Conservation (phyloP, 306 rosid species). For the Adenanthera pavonina region DNA sequence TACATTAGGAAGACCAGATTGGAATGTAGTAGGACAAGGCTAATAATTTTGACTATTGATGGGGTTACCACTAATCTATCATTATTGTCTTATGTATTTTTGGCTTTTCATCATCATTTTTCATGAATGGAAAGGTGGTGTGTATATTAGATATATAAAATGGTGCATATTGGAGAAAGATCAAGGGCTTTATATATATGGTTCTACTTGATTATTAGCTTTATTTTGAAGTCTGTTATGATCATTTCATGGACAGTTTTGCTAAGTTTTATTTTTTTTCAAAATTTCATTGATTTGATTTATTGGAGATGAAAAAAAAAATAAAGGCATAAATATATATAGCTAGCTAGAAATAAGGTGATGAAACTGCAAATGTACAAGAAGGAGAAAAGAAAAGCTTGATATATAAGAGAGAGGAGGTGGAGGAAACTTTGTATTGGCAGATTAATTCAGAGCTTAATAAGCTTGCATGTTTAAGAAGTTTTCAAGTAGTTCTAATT, state of each 20-base stretch:
- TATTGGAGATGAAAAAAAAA: background rate
- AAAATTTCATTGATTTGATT: background rate
- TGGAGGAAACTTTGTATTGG: conserved; percentile 35
- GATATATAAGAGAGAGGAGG: background rate
- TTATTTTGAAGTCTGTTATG: conserved; percentile 30
- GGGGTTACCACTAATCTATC: too few species aligned
- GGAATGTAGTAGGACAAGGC: conserved; percentile 74
- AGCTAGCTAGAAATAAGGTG: conserved; percentile 2
- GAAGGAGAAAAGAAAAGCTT: background rate
- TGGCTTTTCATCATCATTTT: conserved; percentile 37
- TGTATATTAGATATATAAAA: conserved; percentile 18
- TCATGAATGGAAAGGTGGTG: conserved; percentile 25
- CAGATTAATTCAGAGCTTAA: background rate
- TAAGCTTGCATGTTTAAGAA: too few species aligned
- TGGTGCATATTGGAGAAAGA: conserved; percentile 29
- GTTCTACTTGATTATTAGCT: conserved; percentile 28
- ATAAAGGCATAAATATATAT: background rate
- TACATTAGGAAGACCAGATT: conserved; percentile 91
- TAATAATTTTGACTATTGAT: conserved; percentile 20
- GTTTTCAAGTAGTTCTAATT: too few species aligned
- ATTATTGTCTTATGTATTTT: conserved; percentile 29
- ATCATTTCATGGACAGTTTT: conserved; percentile 47
- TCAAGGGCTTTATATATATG: conserved; percentile 11
- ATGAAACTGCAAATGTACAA: conserved; percentile 37
- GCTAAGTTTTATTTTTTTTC: conserved; percentile 9